Percentiles rank a stretch among this genome's conserved stretches.
Evolutionary conservation across 345 rosid species (phyloP).

Genomic region (Odontarrhena argentea): DNA sequence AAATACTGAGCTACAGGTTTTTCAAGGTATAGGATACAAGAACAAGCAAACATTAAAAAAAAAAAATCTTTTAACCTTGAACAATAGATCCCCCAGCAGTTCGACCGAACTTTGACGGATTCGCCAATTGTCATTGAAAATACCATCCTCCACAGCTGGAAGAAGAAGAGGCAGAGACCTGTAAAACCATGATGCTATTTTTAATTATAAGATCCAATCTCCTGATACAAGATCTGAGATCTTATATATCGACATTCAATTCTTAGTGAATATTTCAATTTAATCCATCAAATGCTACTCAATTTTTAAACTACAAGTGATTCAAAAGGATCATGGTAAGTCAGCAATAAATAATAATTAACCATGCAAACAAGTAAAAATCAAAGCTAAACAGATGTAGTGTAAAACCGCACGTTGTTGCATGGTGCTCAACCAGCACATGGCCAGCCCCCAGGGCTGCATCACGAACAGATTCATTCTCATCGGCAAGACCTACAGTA

Average conservation of each 20-base stretch:
- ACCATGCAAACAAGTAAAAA: background rate
- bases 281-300: conserved; percentile 12
- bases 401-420: conserved; percentile 65
- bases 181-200: conserved; percentile 24
- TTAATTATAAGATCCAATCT: conserved; percentile 5
- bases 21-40: conserved; percentile 4
- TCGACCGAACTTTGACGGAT: conserved; percentile 99
- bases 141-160: conserved; percentile 99
- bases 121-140: conserved; percentile 96
- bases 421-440: conserved; percentile 96
- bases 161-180: conserved; percentile 97
- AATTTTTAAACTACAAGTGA: conserved; percentile 5
- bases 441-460: conserved; percentile 99
- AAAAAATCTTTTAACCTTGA: conserved; percentile 57
- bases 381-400: conserved; percentile 8
- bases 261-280: background rate
- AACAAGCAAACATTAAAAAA: conserved; percentile 10
- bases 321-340: conserved; percentile 12
- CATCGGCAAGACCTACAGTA: conserved; percentile 91
- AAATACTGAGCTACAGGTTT: conserved; percentile 11
- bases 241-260: conserved; percentile 1
- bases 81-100: conserved; percentile 90
- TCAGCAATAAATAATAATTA: background rate
- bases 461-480: conserved; percentile 98
- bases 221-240: background rate